A percentile compares a stretch with the other conserved stretches of the same genome.
Conservation (phyloP, 2,329 filamentous ascomycete genomes). For the Clonostachys rhizophaga region DNA sequence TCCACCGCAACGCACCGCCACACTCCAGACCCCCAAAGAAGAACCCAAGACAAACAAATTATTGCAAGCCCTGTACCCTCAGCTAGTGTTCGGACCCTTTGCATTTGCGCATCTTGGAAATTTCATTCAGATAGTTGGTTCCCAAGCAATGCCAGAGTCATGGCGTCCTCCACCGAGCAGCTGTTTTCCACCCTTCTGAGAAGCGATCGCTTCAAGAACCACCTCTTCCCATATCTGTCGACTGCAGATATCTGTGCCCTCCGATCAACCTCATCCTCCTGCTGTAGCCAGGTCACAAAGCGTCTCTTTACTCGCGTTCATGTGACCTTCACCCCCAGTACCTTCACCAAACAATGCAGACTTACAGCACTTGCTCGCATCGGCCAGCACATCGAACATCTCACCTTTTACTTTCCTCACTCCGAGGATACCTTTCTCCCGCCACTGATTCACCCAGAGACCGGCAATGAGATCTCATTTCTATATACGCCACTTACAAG, state of each 20-base stretch:
- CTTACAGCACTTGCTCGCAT: conserved; percentile 73
- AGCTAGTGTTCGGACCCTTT: no score
- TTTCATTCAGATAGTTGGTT: no score
- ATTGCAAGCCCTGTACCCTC: no score
- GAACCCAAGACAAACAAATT: no score
- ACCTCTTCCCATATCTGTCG: conserved; percentile 42
- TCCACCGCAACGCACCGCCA: no score
- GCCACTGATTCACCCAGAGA: conserved; percentile 74
- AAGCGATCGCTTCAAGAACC: conserved; percentile 42
- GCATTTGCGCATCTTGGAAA: no score
- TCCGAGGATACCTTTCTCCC: conserved; percentile 75
- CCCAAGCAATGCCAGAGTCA: conserved; percentile 43
- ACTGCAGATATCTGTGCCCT: conserved; percentile 52
- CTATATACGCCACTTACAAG: conserved; percentile 75
- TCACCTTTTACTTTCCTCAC: conserved; percentile 76
- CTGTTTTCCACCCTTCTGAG: conserved; percentile 52
- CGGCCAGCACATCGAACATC: conserved; percentile 71
- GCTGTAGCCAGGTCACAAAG: conserved; percentile 65
- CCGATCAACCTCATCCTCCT: conserved; percentile 64
- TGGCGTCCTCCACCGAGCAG: conserved; percentile 41
- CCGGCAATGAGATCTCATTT: conserved; percentile 74
- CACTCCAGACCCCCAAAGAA: no score
- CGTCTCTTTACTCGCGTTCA: conserved; percentile 64
- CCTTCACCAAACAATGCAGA: conserved; percentile 70
- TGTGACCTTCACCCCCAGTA: conserved; percentile 67